Percentiles rank a stretch among this genome's conserved stretches.
Conservation (phyloP, 306 rosid genomes). For the Pterocarpus macrocarpus region DNA sequence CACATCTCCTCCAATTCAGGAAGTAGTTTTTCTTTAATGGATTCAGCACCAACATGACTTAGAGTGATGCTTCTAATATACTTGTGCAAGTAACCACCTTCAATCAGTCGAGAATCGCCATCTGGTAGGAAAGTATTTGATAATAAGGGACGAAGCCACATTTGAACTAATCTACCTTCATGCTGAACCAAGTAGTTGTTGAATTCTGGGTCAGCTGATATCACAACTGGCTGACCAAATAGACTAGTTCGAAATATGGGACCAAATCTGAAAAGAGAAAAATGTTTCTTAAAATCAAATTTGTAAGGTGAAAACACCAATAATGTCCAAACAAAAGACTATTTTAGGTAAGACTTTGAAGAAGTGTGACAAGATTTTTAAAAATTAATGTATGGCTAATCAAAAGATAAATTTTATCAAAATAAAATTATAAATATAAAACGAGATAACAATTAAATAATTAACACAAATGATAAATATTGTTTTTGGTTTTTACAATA, state of each 20-base stretch:
- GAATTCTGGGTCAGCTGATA: constrained; percentile 1
- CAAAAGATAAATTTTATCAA: too few species aligned
- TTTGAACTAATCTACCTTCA: not conserved
- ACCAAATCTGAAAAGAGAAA: constrained; percentile 4
- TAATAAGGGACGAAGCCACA: not conserved
- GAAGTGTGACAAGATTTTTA: too few species aligned
- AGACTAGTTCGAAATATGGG: constrained; percentile 21
- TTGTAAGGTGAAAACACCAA: too few species aligned
- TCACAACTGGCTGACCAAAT: constrained; percentile 12
- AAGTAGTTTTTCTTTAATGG: constrained; percentile 6
- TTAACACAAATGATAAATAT: too few species aligned
- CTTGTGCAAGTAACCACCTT: not conserved
- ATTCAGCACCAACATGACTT: not conserved
- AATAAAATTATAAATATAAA: too few species aligned
- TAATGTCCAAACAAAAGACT: too few species aligned
- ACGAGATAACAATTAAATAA: too few species aligned
- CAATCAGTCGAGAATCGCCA: not conserved
- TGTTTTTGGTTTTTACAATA: too few species aligned
- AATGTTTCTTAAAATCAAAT: not conserved
- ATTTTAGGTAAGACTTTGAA: too few species aligned
- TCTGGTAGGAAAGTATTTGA: not conserved
- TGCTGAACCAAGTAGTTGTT: not conserved
- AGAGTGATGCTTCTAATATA: not conserved
- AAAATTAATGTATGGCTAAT: too few species aligned
- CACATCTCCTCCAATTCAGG: not conserved